phyloP scores from a whole-genome alignment of 2,329 filamentous ascomycete species.

The Cyphellophora attinorum region DNA sequence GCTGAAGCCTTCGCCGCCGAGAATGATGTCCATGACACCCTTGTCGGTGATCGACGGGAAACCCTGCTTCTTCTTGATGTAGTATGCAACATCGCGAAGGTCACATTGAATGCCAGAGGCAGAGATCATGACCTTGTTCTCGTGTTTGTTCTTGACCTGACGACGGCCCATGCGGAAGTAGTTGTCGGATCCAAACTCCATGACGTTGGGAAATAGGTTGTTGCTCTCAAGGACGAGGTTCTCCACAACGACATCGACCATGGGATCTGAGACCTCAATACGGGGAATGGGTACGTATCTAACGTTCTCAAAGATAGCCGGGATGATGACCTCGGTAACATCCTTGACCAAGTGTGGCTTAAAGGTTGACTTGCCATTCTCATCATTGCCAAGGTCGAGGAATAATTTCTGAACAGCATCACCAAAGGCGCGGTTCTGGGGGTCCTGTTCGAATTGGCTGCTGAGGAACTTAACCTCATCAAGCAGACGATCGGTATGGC shows the following conservation, averaged over 20 bases:
- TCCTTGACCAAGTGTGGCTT: conserved; percentile 92
- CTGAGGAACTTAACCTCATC: conserved; percentile 86
- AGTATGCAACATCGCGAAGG: conserved; percentile 77
- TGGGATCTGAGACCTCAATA: conserved; percentile 80
- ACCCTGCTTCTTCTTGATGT: conserved; percentile 88
- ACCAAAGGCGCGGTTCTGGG: conserved; percentile 74
- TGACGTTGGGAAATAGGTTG: conserved; percentile 87
- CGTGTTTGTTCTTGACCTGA: conserved; percentile 68
- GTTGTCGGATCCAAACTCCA: conserved; percentile 85
- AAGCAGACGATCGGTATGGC: conserved; percentile 74
- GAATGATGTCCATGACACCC: conserved; percentile 78
- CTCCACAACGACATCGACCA: conserved; percentile 82
- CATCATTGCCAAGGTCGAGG: conserved; percentile 77
- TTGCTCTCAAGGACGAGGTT: conserved; percentile 93
- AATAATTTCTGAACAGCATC: conserved; percentile 74
- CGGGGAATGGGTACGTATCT: conserved; percentile 88
- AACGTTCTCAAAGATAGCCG: conserved; percentile 69
- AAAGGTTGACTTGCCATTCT: conserved; percentile 74
- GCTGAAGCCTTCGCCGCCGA: conserved; percentile 78
- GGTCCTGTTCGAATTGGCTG: conserved; percentile 81
- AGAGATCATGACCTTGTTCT: conserved; percentile 75
- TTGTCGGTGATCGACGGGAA: conserved; percentile 82
- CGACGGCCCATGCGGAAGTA: conserved; percentile 94
- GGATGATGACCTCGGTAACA: conserved; percentile 75
- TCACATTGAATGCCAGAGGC: conserved; percentile 90